Base-by-base conservation (phyloP, 2,329 filamentous ascomycete genomes). In the Albophoma yamanashiensis region DNA sequence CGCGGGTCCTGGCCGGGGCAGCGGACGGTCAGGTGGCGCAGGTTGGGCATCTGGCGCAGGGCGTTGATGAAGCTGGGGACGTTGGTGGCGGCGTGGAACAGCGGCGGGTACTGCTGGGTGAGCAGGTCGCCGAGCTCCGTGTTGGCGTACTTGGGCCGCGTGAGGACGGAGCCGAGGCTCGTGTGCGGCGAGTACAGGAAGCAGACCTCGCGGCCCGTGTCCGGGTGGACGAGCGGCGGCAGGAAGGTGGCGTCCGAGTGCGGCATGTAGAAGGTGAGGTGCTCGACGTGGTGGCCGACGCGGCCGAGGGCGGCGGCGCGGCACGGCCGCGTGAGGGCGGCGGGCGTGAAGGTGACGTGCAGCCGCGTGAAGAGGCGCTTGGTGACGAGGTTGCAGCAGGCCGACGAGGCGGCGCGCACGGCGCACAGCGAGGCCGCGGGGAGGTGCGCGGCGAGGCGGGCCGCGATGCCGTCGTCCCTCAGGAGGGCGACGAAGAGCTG, bases 71-170 rank as follows among this genome's bases (percentile, higher is more conserved):
- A 96, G 45, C 89, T 89, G 6, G 89, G 84, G 8, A 95, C 88
- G 69, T 96, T 94, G 62, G 90, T 93, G 9, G 92, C 89, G 8
- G 91, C 89, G 69, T 96, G 92, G 75, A 96, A 96, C 3, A 96
- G 77, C 7, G 92, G 90, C 58, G 91, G 90, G 68, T 95, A 96
- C 74, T 96, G 91, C 70, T 91, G 86, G 17, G 91, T 89, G 62
- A 96, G 80, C 61, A 95, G 82, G 69, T 93, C 88, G 62, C 87
- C 91, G 68, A 94, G 84, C 67, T 91, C 89, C 66, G 83, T 81
- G 71, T 87, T 89, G 65, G 88, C 89, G 71, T 95, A 95, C 74
- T 91, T 93, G 58, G 88, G 89, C 59, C 86, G 79, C 64, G 82
- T 79, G 65, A 86, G 75, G 55, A 79, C 83, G 59, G 79, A 84